Base-by-base conservation (phyloP, 2,329 filamentous ascomycete species). In the Colletotrichum sp. region DNA sequence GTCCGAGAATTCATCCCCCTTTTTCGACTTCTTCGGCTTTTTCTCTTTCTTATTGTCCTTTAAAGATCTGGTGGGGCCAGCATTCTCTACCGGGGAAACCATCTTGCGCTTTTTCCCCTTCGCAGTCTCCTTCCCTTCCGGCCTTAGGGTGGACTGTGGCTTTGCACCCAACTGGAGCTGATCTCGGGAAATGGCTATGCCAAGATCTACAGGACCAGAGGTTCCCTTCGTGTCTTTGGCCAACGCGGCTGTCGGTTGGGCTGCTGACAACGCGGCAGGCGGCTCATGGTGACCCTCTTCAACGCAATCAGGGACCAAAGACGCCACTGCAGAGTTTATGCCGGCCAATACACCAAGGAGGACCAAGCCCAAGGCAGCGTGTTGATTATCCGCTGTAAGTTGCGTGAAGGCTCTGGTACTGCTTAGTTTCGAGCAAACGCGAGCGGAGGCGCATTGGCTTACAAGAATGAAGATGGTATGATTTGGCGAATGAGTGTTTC, bases 361-460 rank as follows among this genome's bases (percentile, higher is more conserved):
- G 77, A 94, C 88, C 24, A 95, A 86, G 6, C 94, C 95, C 4
- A 96, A 87, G 6, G 92, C 87, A 4, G 94, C 91, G 83, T 94
- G 94, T 80, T 95, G 94, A 38, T 90, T 91, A 82, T 96, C 94
- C 21, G 93, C 92, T 5, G 93, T 86, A 57, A 96, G 85, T 77
- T 93, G 93, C 1, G 92, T 92, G 82, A 96, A 96, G 2, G 91
- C 86, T 7, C 90, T 92, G 18, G 16, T 28, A 26, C 38, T 48
- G 8, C 32, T 74, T 26, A 67, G 52, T 52, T 32, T 65, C 8
- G n/a, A 18, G n/a, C 52, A 65, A n/a, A 67, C n/a, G 48, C n/a
- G 8, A 10, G 55, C 15, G 18, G 28, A 8, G 28, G 18, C 30
- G 26, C 24, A 26, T 28, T 30, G n/a, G 79, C 83, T 78, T 79